Evolutionary conservation across 768 basidiomycete species (phyloP).

Genomic region (Mycena metata): DNA sequence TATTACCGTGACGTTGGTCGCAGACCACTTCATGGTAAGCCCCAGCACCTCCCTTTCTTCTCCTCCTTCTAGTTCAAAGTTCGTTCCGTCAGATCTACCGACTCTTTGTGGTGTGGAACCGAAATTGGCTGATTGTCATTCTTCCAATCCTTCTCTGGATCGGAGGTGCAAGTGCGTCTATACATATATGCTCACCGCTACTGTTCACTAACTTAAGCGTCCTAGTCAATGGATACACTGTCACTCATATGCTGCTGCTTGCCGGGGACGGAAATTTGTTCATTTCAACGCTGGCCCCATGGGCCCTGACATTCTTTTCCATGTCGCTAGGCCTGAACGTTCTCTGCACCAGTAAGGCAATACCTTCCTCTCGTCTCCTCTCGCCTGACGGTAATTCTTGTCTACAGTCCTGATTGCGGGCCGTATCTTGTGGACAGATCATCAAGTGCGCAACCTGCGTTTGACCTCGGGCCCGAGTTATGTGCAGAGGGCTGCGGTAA

Average conservation of each 20-base stretch:
- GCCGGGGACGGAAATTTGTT: constrained; percentile 18
- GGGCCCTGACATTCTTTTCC: too few relatives aligned
- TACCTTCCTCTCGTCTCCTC: not conserved
- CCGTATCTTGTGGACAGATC: constrained; percentile 18
- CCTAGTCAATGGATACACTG: constrained; percentile 25
- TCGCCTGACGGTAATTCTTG: not conserved
- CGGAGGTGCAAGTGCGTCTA: not conserved
- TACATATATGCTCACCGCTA: not conserved
- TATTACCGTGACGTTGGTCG: constrained; percentile 18
- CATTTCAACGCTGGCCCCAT: not conserved
- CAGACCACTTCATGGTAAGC: constrained; percentile 32
- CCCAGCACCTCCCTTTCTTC: not conserved
- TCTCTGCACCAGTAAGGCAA: constrained; percentile 24
- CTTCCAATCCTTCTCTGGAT: constrained; percentile 7
- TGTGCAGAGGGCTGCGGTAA: constrained; percentile 19
- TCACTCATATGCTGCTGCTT: constrained; percentile 3
- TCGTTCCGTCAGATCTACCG: constrained; percentile 26
- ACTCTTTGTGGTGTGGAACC: constrained; percentile 18
- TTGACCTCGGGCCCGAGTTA: constrained; percentile 2
- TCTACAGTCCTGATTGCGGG: constrained; percentile 26
- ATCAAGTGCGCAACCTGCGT: not conserved
- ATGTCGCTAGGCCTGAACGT: constrained; percentile 2
- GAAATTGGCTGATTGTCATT: constrained; percentile 7
- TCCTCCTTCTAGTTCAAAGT: not conserved
- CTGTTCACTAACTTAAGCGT: not conserved